These are phyloP conservation scores for Stenogyne calaminthoides DNA, from an alignment of 305 asterid genomes.

Conservation along the genomic window DNA sequence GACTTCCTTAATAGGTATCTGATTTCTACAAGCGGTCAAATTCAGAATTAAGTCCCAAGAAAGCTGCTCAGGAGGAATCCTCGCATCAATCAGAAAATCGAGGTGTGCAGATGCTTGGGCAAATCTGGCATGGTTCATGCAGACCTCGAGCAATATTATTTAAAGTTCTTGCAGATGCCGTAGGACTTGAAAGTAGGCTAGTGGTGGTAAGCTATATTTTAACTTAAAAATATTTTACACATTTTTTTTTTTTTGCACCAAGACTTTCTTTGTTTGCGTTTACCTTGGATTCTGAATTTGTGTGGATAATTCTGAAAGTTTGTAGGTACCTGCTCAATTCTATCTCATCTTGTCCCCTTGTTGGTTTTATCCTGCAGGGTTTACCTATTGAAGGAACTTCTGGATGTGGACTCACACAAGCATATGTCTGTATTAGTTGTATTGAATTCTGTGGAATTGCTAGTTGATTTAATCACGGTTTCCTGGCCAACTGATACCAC, in stretches of 20 bases:
- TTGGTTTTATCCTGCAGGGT: constrained; percentile 63
- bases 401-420: constrained; percentile 88
- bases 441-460: constrained; percentile 81
- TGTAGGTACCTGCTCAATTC: constrained; percentile 20
- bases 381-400: constrained; percentile 88
- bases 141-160: constrained; percentile 94
- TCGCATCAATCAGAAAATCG: constrained; percentile 56
- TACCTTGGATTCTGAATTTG: constrained; percentile 17
- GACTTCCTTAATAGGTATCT: constrained; percentile 61
- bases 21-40: constrained; percentile 87
- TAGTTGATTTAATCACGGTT: constrained; percentile 92
- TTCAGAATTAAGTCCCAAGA: constrained; percentile 74
- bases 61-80: constrained; percentile 63
- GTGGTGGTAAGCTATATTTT: constrained; percentile 71
- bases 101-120: constrained; percentile 92
- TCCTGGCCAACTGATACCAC: constrained; percentile 98
- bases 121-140: constrained; percentile 89
- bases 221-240: not conserved
- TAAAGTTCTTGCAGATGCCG: constrained; percentile 98
- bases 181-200: constrained; percentile 90
- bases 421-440: constrained; percentile 92
- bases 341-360: constrained; percentile 20
- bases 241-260: constrained; percentile 17
- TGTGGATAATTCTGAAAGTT: constrained; percentile 8
- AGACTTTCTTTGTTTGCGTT: constrained; percentile 4